Base-by-base conservation (phyloP, 164 flowering plant genomes). In the Magnolia kwangsiensis region DNA sequence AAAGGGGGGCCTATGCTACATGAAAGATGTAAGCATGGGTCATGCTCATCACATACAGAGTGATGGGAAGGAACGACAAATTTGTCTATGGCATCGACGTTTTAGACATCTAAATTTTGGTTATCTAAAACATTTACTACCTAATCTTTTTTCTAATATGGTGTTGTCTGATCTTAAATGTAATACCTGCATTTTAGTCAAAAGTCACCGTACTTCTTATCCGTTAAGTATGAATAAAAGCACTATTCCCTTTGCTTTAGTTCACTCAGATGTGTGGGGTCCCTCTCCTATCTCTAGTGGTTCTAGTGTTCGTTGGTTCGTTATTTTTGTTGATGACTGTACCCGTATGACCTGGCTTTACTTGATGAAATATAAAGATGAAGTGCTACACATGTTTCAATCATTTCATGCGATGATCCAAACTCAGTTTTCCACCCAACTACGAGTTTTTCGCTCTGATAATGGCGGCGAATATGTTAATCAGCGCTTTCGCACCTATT, bases 21-120 rank as follows among this genome's bases (percentile, higher is more conserved):
- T 23, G 24, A 1, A 23, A 23, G 24, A 23, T 23, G 24, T 23
- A 23, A 23, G 24, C 24, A 23, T 23, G 24, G 24, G 24, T 23
- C 24, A 23, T 23, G 24, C 24, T 23, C 24, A 23, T 23, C 24
- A 23, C 24, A 23, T 23, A 23, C 24, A 23, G 1, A 23, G 24
- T 23, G 24, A 23, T 23, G 24, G 24, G 24, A 23, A 1, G n/a
- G 7, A 16, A 64, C 1, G 23, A 16, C 71, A 50, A 23, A 23
- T 23, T 1, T 23, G 24, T 0, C 24, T 23, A 23, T 23, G 24
- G 24, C 24, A 23, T 23, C 67, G 45, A 2, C 50, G 67, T 14
- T 70, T 71, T 16, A 75, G 78, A 14, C 75, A 75, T 75, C n/a
- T 71, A 29, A n/a, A 37, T 8, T 76, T 68, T 55, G 69, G 63